Conservation (phyloP, 306 rosid species). For the Quercus wislizeni region DNA sequence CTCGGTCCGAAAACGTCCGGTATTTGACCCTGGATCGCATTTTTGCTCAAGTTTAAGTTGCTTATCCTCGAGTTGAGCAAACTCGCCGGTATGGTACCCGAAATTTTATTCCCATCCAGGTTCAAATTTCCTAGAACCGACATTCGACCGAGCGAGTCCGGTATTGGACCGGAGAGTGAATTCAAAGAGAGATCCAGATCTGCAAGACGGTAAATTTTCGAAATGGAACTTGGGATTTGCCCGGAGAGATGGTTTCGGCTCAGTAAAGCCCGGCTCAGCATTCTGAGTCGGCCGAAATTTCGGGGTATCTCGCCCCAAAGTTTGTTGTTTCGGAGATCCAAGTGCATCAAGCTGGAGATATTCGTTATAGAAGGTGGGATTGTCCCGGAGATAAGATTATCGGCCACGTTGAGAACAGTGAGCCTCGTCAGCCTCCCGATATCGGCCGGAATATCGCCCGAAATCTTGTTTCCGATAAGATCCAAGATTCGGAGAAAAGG, state of each 20-base stretch:
- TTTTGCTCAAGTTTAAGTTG: conserved; percentile 70
- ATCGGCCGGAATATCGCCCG: conserved; percentile 57
- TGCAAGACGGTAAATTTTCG: conserved; percentile 73
- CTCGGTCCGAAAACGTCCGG: conserved; percentile 59
- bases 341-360: conserved; percentile 59
- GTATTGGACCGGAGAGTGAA: conserved; percentile 58
- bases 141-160: conserved; percentile 65
- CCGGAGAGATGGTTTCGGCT: conserved; percentile 70
- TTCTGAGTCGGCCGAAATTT: conserved; percentile 42
- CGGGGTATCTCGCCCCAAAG: conserved; percentile 58
- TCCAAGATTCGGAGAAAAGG: conserved; percentile 86
- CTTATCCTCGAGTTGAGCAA: conserved; percentile 56
- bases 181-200: conserved; percentile 85
- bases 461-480: conserved; percentile 68
- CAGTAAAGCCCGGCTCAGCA: conserved; percentile 85
- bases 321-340: conserved; percentile 78
- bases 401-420: conserved; percentile 80
- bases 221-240: conserved; percentile 49
- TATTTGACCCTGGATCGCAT: conserved; percentile 45
- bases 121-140: conserved; percentile 68
- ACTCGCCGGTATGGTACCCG: conserved; percentile 55
- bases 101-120: conserved; percentile 58
- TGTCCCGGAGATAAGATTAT: conserved; percentile 57
- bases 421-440: conserved; percentile 63
- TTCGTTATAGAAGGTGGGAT: conserved; percentile 62